phyloP scores from a whole-genome alignment of 192 early-diverging fungal genomes.

The Diversispora eburnea region DNA sequence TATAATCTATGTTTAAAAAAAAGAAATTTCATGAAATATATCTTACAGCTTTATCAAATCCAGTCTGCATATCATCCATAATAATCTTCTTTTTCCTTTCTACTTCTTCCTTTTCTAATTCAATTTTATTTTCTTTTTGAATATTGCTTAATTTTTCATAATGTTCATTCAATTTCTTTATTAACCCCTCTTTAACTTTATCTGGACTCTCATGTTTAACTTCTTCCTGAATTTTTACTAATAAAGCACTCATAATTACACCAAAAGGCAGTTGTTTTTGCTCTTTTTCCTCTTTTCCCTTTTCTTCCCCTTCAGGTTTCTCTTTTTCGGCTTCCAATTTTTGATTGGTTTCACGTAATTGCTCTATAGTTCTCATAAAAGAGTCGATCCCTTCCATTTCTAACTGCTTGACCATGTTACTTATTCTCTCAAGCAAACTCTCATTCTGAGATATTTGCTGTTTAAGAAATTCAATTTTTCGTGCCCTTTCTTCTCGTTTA shows the following conservation, averaged over 20 bases:
- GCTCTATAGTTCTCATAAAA: constrained; percentile 21
- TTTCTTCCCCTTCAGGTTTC: neutral
- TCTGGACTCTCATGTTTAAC: constrained; percentile 41
- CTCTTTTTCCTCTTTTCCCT: neutral
- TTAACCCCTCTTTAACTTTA: constrained; percentile 30
- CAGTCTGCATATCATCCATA: constrained; percentile 63
- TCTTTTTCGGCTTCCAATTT: neutral
- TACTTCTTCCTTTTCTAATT: constrained; percentile 54
- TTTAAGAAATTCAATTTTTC: constrained; percentile 53
- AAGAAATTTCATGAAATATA: neutral
- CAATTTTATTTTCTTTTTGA: constrained; percentile 39
- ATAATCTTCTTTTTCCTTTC: constrained; percentile 68
- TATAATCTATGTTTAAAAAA: neutral
- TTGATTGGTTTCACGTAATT: constrained; percentile 14
- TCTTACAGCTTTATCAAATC: constrained; percentile 62
- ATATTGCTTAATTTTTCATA: constrained; percentile 37
- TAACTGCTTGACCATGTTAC: constrained; percentile 26
- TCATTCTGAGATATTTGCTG: constrained; percentile 31
- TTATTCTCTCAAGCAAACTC: constrained; percentile 23
- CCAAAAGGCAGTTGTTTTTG: constrained; percentile 18
- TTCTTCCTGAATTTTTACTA: constrained; percentile 42
- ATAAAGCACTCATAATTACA: constrained; percentile 25
- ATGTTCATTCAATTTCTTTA: constrained; percentile 40
- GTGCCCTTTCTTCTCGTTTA: constrained; percentile 73
- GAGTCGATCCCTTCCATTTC: constrained; percentile 25